Evolutionary conservation across 208 protist genomes (phyloP).

Genomic region (Phytomonas sp.): DNA sequence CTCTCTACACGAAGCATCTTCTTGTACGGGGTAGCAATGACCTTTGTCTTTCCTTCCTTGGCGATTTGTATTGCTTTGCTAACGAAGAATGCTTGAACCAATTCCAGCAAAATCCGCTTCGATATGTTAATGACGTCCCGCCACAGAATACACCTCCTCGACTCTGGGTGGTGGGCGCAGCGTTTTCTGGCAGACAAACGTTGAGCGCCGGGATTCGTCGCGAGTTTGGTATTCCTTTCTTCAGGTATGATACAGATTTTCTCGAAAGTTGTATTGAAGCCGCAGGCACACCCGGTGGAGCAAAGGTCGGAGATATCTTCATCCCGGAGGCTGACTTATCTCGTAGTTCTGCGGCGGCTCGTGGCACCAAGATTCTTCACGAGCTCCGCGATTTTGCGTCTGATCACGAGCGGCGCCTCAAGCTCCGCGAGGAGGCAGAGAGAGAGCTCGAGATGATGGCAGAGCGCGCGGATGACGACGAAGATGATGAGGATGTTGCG

Average conservation of each 20-base stretch:
- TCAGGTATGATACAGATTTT: constrained; percentile 61
- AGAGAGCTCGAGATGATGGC: constrained; percentile 24
- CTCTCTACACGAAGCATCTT: constrained; percentile 51
- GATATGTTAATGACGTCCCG: constrained; percentile 35
- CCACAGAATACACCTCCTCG: constrained; percentile 54
- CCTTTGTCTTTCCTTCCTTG: constrained; percentile 40
- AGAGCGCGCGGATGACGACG: constrained; percentile 36
- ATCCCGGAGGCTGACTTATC: constrained; percentile 24
- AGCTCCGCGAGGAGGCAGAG: constrained; percentile 28
- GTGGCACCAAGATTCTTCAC: constrained; percentile 43
- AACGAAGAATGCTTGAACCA: constrained; percentile 34
- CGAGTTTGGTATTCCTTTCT: constrained; percentile 55
- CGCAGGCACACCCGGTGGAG: constrained; percentile 36
- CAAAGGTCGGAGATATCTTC: constrained; percentile 42
- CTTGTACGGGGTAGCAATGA: constrained; percentile 63
- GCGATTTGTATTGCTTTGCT: constrained; percentile 74
- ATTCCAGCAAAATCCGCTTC: constrained; percentile 65
- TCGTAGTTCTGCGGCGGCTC: background rate
- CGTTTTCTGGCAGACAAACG: constrained; percentile 60
- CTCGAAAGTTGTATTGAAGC: constrained; percentile 73
- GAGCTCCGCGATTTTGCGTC: constrained; percentile 40
- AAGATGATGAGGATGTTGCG: constrained; percentile 51
- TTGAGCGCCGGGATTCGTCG: constrained; percentile 43
- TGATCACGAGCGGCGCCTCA: constrained; percentile 1
- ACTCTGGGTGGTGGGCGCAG: constrained; percentile 72